Evolutionary conservation across 257 asterid species (phyloP), one percentile per base, ranked within the genome.

Genomic region (Penstemon eatonii): DNA sequence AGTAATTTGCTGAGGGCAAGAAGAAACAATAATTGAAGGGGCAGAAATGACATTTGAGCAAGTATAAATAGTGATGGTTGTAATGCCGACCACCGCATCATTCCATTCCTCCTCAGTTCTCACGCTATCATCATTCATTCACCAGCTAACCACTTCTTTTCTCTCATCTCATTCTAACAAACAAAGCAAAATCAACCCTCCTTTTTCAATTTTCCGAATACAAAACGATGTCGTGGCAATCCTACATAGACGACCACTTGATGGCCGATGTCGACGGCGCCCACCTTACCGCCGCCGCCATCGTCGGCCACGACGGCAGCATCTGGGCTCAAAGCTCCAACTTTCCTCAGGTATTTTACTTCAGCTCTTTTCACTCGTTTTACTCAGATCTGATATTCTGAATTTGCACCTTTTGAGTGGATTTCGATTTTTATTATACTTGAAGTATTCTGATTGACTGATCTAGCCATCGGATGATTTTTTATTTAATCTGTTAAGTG

Each of bases 191-290:
- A 25, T 25, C 33, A 47, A 47, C 52, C 8, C 52, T 47, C 13
- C n/a, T 63, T 62, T 15, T 53, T 55, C 4, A 40, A 40, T 60
- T 39, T 60, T n/a, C 6, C 18, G 37, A 60, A 0, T 66, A 71
- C 75, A 19, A 47, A 76, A 76, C 73, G 70, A 87, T 86, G 97
- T 91, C 97, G 89, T 88, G 96, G 97, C 97, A 91, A 85, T 60
- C 84, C 1, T 91, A 88, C 76, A 88, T 91, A n/a, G 96, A 91
- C 62, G 92, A 85, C 3, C 91, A 86, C 77, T 84, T 91, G 79
- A 55, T 91, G 89, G 91, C 89, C 70, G 97, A 83, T 0, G 56
- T 80, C 52, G 96, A 84, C 56, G 88, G 84, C 59, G 52, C 70
- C 82, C 81, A 62, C 66, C 96, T 91, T 69, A 33, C 84, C 65